Conservation (phyloP, 164 flowering plant genomes). For the Platanus orientalis region DNA sequence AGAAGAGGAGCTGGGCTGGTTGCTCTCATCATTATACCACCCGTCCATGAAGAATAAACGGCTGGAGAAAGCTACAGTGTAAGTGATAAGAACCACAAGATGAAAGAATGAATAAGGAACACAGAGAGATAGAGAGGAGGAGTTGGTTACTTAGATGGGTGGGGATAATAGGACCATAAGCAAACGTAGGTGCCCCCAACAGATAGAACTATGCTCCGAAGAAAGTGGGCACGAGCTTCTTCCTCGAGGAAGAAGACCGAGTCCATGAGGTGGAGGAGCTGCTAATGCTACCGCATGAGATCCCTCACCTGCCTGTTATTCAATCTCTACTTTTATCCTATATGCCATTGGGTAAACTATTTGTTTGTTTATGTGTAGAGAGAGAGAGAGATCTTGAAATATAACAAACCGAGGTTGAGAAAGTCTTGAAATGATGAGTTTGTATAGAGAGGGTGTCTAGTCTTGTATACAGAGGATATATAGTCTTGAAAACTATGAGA, state of each 20-base stretch:
- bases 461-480: too few species aligned
- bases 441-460: too few species aligned
- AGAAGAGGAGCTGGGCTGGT: constrained; percentile 36
- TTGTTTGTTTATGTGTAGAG: too few species aligned
- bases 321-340: too few species aligned
- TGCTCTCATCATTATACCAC: constrained; percentile 30
- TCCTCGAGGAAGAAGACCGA: constrained; percentile 33
- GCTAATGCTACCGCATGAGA: background rate
- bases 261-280: constrained; percentile 37
- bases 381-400: too few species aligned
- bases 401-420: too few species aligned
- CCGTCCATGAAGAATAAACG: constrained; percentile 42
- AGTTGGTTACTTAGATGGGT: constrained; percentile 33
- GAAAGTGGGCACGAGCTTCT: constrained; percentile 24
- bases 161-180: constrained; percentile 58
- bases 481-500: too few species aligned
- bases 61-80: constrained; percentile 21
- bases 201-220: constrained; percentile 31
- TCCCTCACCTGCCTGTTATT: too few species aligned
- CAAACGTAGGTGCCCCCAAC: constrained; percentile 58
- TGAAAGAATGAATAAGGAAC: background rate
- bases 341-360: too few species aligned
- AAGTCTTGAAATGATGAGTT: too few species aligned
- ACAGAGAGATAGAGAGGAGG: constrained; percentile 3
- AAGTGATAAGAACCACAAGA: constrained; percentile 7